These are phyloP conservation scores for Cutaneotrichosporon spelunceum DNA, from an alignment of 1,284 basidiomycete species.

Conservation along the genomic window DNA sequence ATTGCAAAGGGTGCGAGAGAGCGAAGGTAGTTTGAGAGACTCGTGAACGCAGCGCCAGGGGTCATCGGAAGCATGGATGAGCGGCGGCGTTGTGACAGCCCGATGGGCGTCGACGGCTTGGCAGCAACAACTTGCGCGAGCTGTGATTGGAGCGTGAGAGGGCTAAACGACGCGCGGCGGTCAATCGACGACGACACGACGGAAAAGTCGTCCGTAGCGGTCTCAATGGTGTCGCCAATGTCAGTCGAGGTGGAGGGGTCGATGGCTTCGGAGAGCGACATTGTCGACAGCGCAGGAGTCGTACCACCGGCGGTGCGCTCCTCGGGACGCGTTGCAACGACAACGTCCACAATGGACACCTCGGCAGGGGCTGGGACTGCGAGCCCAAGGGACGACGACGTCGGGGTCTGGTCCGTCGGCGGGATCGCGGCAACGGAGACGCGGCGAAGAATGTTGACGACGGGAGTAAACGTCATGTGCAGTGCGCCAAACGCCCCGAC, in stretches of 20 bases:
- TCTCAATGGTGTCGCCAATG: slow-evolving; percentile 31
- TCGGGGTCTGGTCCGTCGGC: neutral
- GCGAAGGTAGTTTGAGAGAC: slow-evolving; percentile 37
- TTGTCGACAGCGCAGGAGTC: slow-evolving; percentile 45
- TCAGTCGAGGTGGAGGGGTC: slow-evolving; percentile 36
- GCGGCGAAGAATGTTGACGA: slow-evolving; percentile 38
- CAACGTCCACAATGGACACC: slow-evolving; percentile 36
- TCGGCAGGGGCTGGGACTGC: slow-evolving; percentile 33
- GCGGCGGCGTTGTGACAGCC: slow-evolving; percentile 10
- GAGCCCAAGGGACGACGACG: slow-evolving; percentile 24
- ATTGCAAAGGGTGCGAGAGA: slow-evolving; percentile 41
- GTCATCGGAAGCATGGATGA: slow-evolving; percentile 32
- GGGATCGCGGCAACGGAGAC: slow-evolving; percentile 16
- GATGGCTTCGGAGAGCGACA: slow-evolving; percentile 43
- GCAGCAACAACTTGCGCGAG: neutral
- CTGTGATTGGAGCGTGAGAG: neutral
- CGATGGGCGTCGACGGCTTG: neutral
- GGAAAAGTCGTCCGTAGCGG: slow-evolving; percentile 36
- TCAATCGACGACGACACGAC: slow-evolving; percentile 26
- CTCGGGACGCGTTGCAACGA: slow-evolving; percentile 26
- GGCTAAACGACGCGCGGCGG: slow-evolving; percentile 13
- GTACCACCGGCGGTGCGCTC: slow-evolving; percentile 23
- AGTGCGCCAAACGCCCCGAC: slow-evolving; percentile 31
- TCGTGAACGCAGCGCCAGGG: slow-evolving; percentile 42
- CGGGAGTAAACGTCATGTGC: slow-evolving; percentile 28